phyloP scores from a whole-genome alignment of 257 asterid species.

The Nicotiana benthamiana region DNA sequence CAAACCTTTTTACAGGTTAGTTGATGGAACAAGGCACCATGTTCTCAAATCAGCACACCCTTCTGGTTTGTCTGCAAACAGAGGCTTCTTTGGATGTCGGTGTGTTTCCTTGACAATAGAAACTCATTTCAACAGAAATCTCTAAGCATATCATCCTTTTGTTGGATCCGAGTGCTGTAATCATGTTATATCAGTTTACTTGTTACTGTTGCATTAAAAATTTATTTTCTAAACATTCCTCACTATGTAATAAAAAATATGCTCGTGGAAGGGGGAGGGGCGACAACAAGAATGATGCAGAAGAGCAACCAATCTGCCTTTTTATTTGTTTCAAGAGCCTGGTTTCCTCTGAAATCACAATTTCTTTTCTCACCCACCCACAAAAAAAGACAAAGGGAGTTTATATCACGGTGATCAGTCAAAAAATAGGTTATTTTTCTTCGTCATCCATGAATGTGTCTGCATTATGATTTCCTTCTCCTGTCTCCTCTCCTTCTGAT shows the following conservation, averaged over 20 bases:
- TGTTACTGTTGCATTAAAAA: neutral
- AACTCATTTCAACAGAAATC: neutral
- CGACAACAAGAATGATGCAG: neutral
- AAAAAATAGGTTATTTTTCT: neutral
- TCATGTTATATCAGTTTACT: neutral
- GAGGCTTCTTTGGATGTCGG: constrained; percentile 99
- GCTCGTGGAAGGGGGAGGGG: neutral
- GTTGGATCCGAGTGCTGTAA: neutral
- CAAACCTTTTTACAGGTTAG: constrained; percentile 44
- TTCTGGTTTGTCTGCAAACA: constrained; percentile 90
- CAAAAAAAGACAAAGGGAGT: neutral
- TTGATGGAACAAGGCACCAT: constrained; percentile 73
- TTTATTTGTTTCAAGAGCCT: neutral
- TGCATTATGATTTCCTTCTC: neutral
- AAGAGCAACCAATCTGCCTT: neutral
- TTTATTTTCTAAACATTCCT: neutral
- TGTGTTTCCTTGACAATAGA: constrained; percentile 15
- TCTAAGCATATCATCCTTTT: neutral
- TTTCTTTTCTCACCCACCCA: neutral
- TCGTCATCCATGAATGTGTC: neutral
- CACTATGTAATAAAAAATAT: neutral
- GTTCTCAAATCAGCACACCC: constrained; percentile 95
- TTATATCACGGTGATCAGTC: neutral
- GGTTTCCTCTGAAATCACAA: neutral
- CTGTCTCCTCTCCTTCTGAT: neutral